These are phyloP conservation scores for Candida khao-thaluensis DNA, from an alignment of 805 yeast species.

Conservation along the genomic window DNA sequence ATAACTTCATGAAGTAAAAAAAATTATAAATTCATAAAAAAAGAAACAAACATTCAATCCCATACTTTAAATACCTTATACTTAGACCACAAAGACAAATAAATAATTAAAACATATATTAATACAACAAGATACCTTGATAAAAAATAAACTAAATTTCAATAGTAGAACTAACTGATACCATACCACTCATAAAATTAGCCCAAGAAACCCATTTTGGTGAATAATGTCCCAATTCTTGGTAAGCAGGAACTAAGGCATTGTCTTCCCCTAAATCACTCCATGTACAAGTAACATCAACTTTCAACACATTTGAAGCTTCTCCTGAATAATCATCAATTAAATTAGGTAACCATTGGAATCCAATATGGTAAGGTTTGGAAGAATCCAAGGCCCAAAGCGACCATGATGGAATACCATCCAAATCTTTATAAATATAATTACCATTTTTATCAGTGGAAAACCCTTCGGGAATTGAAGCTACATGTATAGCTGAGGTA, in stretches of 20 bases:
- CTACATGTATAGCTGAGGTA: constrained; percentile 6
- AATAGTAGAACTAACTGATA: constrained; percentile 53
- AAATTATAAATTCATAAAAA: no score
- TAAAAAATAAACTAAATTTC: constrained; percentile 23
- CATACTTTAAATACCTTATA: no score
- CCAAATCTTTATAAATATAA: constrained; percentile 49
- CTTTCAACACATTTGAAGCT: constrained; percentile 44
- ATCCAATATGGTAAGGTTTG: constrained; percentile 54
- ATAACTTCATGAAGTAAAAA: no score
- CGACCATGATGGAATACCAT: constrained; percentile 64
- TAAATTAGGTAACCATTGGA: constrained; percentile 75
- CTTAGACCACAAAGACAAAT: no score
- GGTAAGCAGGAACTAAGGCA: constrained; percentile 63
- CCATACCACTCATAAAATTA: constrained; percentile 67
- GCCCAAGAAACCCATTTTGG: constrained; percentile 66
- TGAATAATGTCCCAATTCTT: constrained; percentile 65
- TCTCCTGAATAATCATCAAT: constrained; percentile 32
- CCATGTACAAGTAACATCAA: constrained; percentile 71
- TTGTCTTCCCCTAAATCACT: constrained; percentile 56
- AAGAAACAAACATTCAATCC: no score
- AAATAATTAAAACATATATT: no score
- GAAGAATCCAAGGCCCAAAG: constrained; percentile 67
- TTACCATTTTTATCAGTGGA: constrained; percentile 42
- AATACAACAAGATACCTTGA: not conserved
- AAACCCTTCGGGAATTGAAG: constrained; percentile 44